phyloP scores from a whole-genome alignment of 1,139 yeast genomes.

The Debaryomyces sp. region DNA sequence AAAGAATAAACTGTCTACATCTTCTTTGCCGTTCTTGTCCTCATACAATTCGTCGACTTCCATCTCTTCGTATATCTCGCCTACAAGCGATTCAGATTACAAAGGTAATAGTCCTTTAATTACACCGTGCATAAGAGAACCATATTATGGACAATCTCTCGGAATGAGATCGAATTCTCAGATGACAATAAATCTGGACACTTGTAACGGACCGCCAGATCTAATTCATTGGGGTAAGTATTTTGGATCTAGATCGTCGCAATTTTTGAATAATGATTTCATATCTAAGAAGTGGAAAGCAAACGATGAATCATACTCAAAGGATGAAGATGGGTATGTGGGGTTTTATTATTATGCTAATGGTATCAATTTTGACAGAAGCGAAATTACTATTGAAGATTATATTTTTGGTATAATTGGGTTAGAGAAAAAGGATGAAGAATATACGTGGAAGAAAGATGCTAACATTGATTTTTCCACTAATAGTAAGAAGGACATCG shows the following conservation, averaged over 20 bases:
- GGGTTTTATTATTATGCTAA: conserved; percentile 45
- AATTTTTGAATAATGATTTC: conserved; percentile 34
- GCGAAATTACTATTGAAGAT: conserved; percentile 29
- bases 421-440: conserved; percentile 21
- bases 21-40: conserved; percentile 10
- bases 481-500: conserved; percentile 33
- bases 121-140: conserved; percentile 30
- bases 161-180: conserved; percentile 25
- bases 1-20: conserved; percentile 10
- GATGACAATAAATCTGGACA: conserved; percentile 18
- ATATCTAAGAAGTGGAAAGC: conserved; percentile 11
- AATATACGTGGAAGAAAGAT: conserved; percentile 20
- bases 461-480: conserved; percentile 11
- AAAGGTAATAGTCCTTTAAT: background rate
- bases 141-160: conserved; percentile 31
- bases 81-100: background rate
- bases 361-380: conserved; percentile 30
- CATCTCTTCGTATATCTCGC: background rate
- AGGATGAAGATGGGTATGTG: conserved; percentile 43
- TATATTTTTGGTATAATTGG: conserved; percentile 35
- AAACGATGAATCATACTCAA: conserved; percentile 11
- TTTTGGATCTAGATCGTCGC: conserved; percentile 34
- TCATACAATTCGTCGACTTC: conserved; percentile 9
- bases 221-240: conserved; percentile 44
- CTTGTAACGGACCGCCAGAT: conserved; percentile 39